phyloP scores from a whole-genome alignment of 1,284 basidiomycete species.

The Boletus mariae region DNA sequence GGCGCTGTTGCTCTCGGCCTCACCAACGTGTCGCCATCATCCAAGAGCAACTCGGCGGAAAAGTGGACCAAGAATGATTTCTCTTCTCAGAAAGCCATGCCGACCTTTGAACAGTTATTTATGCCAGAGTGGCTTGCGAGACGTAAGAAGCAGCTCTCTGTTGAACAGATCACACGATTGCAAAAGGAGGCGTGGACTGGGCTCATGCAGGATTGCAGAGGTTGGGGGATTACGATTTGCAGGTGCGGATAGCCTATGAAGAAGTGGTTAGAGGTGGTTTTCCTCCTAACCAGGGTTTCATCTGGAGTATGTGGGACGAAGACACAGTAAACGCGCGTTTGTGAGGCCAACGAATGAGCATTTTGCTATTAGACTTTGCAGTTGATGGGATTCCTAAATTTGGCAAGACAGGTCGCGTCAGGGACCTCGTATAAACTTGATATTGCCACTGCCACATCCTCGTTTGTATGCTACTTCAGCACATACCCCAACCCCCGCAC shows the following conservation, averaged over 20 bases:
- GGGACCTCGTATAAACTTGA: not conserved
- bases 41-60: constrained; percentile 26
- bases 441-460: not conserved
- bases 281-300: constrained; percentile 49
- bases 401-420: not conserved
- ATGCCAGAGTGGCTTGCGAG: constrained; percentile 62
- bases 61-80: constrained; percentile 41
- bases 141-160: constrained; percentile 45
- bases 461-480: constrained; percentile 24
- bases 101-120: constrained; percentile 51
- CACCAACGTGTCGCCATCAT: constrained; percentile 48
- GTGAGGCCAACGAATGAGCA: constrained; percentile 7
- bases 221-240: constrained; percentile 50
- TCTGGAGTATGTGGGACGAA: constrained; percentile 62
- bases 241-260: constrained; percentile 48
- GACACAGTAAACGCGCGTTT: constrained; percentile 13
- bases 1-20: constrained; percentile 49
- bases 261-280: constrained; percentile 42
- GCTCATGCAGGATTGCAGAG: constrained; percentile 49
- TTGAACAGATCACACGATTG: constrained; percentile 42
- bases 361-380: too few species aligned
- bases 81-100: constrained; percentile 10
- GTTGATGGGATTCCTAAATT: too few species aligned
- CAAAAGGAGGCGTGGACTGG: constrained; percentile 54
- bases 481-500: constrained; percentile 77